Percentiles rank a stretch among this genome's conserved stretches.
These are phyloP conservation scores for Rhodamnia rubescens DNA, from an alignment of 345 rosid species.

Conservation along the genomic window DNA sequence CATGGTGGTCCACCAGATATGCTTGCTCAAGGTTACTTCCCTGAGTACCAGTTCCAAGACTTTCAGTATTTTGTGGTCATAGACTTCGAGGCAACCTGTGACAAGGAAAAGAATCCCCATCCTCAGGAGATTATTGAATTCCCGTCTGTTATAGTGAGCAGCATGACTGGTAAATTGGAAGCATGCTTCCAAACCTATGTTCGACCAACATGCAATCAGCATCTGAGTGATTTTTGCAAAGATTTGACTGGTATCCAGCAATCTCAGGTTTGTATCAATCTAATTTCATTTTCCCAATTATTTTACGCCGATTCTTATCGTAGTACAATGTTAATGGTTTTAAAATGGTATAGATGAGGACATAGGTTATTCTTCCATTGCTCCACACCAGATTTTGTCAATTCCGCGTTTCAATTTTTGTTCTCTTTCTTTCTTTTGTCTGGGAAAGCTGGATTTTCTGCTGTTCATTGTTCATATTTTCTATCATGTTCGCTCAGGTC, in stretches of 20 bases:
- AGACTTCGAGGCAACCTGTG: constrained; percentile 44
- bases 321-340: neutral
- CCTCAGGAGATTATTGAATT: constrained; percentile 45
- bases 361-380: neutral
- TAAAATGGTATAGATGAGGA: neutral
- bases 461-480: neutral
- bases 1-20: constrained; percentile 25
- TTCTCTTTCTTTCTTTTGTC: neutral
- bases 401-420: neutral
- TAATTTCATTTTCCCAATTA: neutral
- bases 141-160: constrained; percentile 38
- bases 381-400: neutral
- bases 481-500: neutral
- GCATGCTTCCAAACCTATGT: constrained; percentile 41
- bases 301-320: neutral
- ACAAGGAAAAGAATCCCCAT: constrained; percentile 35
- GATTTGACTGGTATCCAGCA: constrained; percentile 43
- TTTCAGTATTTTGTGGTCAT: constrained; percentile 40
- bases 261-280: constrained; percentile 19
- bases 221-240: constrained; percentile 33
- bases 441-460: neutral
- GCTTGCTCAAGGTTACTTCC: constrained; percentile 22
- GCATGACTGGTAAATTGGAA: constrained; percentile 29
- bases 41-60: constrained; percentile 36
- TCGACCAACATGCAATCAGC: constrained; percentile 35